Evolutionary conservation across 495 filamentous ascomycete species (phyloP).

Genomic region (Penicillium ochrochloron): DNA sequence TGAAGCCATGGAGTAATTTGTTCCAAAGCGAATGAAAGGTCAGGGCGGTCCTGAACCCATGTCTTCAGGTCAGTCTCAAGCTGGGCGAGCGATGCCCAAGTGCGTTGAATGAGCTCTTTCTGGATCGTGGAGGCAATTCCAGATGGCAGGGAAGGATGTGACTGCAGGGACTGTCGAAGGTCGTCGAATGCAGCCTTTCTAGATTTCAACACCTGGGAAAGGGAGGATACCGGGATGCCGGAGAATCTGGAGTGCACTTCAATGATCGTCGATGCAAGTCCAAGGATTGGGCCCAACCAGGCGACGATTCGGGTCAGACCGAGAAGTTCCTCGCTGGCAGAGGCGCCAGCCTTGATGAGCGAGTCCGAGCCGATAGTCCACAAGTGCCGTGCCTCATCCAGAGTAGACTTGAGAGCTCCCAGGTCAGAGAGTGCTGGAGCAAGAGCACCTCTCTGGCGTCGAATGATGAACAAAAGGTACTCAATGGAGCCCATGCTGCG

Average conservation of each 20-base stretch:
- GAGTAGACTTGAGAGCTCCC: constrained; percentile 38
- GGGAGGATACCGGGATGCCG: constrained; percentile 43
- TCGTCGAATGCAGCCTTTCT: constrained; percentile 54
- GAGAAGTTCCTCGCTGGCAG: constrained; percentile 26
- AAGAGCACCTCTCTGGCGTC: constrained; percentile 68
- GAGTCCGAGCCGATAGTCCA: constrained; percentile 44
- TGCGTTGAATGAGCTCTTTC: constrained; percentile 47
- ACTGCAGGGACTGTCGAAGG: constrained; percentile 44
- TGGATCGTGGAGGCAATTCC: constrained; percentile 54
- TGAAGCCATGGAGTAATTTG: constrained; percentile 60
- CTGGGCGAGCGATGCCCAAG: constrained; percentile 46
- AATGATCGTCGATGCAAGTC: constrained; percentile 49
- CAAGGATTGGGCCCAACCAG: constrained; percentile 57
- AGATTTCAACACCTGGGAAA: constrained; percentile 48
- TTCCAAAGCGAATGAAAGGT: constrained; percentile 64
- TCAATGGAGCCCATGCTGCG: constrained; percentile 83
- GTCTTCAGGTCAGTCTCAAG: constrained; percentile 50
- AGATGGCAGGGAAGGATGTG: constrained; percentile 57
- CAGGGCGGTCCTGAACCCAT: constrained; percentile 53
- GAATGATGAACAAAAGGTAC: constrained; percentile 68
- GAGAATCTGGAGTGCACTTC: constrained; percentile 66
- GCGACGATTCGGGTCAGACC: constrained; percentile 37
- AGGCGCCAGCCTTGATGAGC: constrained; percentile 33
- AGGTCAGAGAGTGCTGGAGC: constrained; percentile 47
- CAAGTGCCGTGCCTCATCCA: constrained; percentile 45